phyloP scores from a whole-genome alignment of 2,329 filamentous ascomycete genomes.

The Fonsecaea erecta region DNA sequence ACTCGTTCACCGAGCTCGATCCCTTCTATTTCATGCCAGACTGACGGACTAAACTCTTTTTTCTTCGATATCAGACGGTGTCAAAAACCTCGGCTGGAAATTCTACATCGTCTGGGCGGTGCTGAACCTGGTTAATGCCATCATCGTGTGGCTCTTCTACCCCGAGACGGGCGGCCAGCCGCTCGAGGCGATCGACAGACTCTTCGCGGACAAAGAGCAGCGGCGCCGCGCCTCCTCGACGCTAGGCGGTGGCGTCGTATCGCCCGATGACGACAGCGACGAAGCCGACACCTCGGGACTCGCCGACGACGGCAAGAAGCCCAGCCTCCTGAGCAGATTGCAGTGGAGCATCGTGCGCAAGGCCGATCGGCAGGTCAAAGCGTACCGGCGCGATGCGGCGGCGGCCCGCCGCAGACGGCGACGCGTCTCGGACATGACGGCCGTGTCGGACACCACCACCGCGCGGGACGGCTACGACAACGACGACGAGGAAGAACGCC shows the following conservation, averaged over 20 bases:
- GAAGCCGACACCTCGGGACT: neutral
- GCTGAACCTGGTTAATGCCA: slow-evolving; percentile 9
- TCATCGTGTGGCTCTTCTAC: slow-evolving; percentile 22
- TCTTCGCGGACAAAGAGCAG: slow-evolving; percentile 40
- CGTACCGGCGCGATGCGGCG: slow-evolving; percentile 4
- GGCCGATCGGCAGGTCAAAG: slow-evolving; percentile 17
- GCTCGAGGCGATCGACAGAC: slow-evolving; percentile 65
- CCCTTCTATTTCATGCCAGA: too few relatives aligned
- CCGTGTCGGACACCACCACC: neutral
- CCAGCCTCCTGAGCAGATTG: slow-evolving; percentile 5
- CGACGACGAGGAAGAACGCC: neutral
- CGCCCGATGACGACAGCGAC: neutral
- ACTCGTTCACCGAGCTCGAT: too few relatives aligned
- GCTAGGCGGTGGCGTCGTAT: neutral
- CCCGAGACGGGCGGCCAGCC: slow-evolving; percentile 66
- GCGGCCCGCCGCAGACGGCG: neutral
- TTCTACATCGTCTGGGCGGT: slow-evolving; percentile 58
- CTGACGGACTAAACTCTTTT: neutral
- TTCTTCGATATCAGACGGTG: neutral
- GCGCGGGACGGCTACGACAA: neutral
- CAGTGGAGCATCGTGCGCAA: slow-evolving; percentile 20
- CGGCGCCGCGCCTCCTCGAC: slow-evolving; percentile 7
- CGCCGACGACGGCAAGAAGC: neutral
- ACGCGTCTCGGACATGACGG: neutral
- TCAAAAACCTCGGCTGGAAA: slow-evolving; percentile 53